Evolutionary conservation across 495 filamentous ascomycete genomes (phyloP).

Genomic region (Annulohypoxylon nitens): DNA sequence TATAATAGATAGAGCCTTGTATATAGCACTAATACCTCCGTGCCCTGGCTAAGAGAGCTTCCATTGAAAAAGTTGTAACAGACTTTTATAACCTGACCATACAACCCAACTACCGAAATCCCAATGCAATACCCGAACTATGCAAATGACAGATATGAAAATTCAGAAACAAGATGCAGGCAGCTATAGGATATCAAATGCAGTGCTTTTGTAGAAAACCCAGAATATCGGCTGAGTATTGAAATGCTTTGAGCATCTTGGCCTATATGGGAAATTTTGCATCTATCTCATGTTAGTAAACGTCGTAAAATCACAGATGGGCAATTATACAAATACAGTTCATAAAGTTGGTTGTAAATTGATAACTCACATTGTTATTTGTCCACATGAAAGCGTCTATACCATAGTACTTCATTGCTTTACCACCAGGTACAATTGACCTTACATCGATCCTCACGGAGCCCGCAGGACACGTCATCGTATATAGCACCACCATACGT

Average conservation of each 20-base stretch:
- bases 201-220: conserved; percentile 8
- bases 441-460: background rate
- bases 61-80: conserved; percentile 7
- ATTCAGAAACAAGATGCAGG: background rate
- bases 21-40: background rate
- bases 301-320: background rate
- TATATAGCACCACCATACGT: conserved; percentile 11
- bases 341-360: background rate
- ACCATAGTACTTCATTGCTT: conserved; percentile 21
- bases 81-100: conserved; percentile 9
- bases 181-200: conserved; percentile 26
- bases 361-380: conserved; percentile 33
- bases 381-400: conserved; percentile 19
- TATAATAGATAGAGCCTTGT: background rate
- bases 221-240: conserved; percentile 18
- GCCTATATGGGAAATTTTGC: conserved; percentile 1
- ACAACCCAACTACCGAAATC: conserved; percentile 15
- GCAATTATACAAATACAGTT: background rate
- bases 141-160: conserved; percentile 13
- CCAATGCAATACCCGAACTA: conserved; percentile 14
- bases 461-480: conserved; percentile 18
- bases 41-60: background rate
- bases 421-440: conserved; percentile 1
- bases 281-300: conserved; percentile 21
- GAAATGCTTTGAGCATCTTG: no score